phyloP scores from a whole-genome alignment of 2,329 filamentous ascomycete species.

The Colletotrichum chrysophilum region DNA sequence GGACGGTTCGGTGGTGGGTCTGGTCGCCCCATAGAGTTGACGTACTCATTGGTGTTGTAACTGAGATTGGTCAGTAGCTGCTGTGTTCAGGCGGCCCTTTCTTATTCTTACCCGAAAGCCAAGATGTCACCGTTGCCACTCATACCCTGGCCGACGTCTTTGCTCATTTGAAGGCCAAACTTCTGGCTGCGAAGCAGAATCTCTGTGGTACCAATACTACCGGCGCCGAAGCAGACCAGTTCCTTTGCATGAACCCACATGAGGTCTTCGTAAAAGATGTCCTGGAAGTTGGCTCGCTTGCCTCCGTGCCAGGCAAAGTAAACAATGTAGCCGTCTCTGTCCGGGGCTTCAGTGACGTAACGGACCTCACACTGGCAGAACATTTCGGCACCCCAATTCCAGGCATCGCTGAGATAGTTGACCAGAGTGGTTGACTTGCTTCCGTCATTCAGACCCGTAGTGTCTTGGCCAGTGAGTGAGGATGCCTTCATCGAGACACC shows the following conservation, averaged over 20 bases:
- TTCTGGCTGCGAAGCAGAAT: conserved; percentile 66
- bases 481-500: conserved; percentile 69
- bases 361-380: conserved; percentile 73
- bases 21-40: conserved; percentile 60
- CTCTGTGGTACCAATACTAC: conserved; percentile 68
- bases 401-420: conserved; percentile 72
- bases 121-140: conserved; percentile 72
- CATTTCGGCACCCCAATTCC: conserved; percentile 75
- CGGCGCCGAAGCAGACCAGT: conserved; percentile 72
- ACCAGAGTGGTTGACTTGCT: conserved; percentile 70
- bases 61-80: conserved; percentile 32
- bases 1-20: conserved; percentile 55
- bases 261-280: conserved; percentile 60
- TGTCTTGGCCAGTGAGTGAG: conserved; percentile 65
- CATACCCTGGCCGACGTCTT: conserved; percentile 62
- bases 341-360: conserved; percentile 58
- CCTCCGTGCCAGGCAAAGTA: conserved; percentile 70
- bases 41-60: conserved; percentile 63
- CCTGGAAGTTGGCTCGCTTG: conserved; percentile 57
- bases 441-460: conserved; percentile 69
- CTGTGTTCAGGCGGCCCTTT: not conserved
- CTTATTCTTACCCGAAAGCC: conserved; percentile 59
- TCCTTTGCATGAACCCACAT: conserved; percentile 72
- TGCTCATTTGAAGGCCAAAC: conserved; percentile 62
- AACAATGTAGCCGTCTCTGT: conserved; percentile 63